phyloP scores from a whole-genome alignment of 176 grass and related monocot species.

The Leersia perrieri region DNA sequence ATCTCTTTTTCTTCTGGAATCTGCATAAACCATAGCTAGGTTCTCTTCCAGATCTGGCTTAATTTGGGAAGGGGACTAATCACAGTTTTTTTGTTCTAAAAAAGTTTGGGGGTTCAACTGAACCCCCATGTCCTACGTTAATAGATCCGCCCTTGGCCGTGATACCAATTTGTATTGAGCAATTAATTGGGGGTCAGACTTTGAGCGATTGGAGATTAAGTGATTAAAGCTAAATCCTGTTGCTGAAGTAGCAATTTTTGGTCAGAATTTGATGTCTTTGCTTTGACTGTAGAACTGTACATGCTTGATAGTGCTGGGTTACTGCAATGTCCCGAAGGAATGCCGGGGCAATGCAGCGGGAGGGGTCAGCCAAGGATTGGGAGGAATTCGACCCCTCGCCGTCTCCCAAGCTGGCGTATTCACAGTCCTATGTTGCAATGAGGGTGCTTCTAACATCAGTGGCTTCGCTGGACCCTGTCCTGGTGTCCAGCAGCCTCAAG shows the following conservation, averaged over 20 bases:
- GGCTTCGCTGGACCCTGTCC: constrained; percentile 47
- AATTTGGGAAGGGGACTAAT: too few species aligned
- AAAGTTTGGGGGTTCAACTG: too few species aligned
- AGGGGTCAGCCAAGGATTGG: constrained; percentile 66
- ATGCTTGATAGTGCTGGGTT: constrained; percentile 26
- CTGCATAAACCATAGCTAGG: too few species aligned
- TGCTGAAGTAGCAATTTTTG: background rate
- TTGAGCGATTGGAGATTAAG: background rate
- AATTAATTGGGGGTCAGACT: constrained; percentile 4
- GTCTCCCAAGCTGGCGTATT: constrained; percentile 82
- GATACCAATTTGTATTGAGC: constrained; percentile 1
- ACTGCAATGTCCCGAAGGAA: constrained; percentile 86
- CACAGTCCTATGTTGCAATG: constrained; percentile 62
- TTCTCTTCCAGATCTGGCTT: too few species aligned
- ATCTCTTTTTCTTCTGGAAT: too few species aligned
- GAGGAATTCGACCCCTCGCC: constrained; percentile 62
- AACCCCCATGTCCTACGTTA: too few species aligned
- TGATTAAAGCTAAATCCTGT: background rate
- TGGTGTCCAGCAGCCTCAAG: constrained; percentile 49
- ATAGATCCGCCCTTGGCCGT: too few species aligned
- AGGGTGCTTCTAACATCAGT: constrained; percentile 62
- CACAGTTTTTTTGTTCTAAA: too few species aligned
- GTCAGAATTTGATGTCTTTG: background rate
- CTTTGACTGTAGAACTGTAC: constrained; percentile 17
- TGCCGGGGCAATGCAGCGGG: constrained; percentile 59